Evolutionary conservation across 768 basidiomycete species (phyloP).

Genomic region (Mycena amicta): DNA sequence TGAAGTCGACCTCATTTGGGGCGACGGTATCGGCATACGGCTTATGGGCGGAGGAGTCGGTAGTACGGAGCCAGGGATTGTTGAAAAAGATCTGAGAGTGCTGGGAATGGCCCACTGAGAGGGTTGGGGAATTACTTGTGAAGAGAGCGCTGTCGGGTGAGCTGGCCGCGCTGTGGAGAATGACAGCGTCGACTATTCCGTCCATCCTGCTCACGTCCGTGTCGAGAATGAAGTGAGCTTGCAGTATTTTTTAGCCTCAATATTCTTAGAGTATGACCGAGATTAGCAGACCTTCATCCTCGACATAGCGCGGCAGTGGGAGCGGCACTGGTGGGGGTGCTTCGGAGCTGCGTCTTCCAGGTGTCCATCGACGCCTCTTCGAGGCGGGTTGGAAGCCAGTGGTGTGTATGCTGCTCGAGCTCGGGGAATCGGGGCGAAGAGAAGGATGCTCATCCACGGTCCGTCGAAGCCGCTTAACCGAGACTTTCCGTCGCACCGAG

Average conservation of each 20-base stretch:
- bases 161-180: constrained; percentile 33
- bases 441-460: constrained; percentile 41
- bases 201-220: constrained; percentile 74
- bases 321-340: constrained; percentile 7
- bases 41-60: background rate
- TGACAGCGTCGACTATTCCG: constrained; percentile 68
- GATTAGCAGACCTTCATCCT: background rate
- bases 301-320: background rate
- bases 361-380: background rate
- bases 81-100: constrained; percentile 37
- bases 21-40: background rate
- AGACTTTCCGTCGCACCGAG: constrained; percentile 42
- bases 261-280: too few species aligned
- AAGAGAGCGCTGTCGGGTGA: constrained; percentile 49
- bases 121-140: constrained; percentile 32
- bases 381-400: constrained; percentile 23
- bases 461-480: constrained; percentile 37
- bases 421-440: constrained; percentile 34
- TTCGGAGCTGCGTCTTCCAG: constrained; percentile 1
- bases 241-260: too few species aligned
- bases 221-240: constrained; percentile 53
- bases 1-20: constrained; percentile 39
- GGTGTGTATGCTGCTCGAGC: constrained; percentile 33
- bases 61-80: constrained; percentile 41
- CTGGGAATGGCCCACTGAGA: constrained; percentile 30